Evolutionary conservation across 2,329 filamentous ascomycete genomes (phyloP).

Genomic region (Diaporthe vaccinii): DNA sequence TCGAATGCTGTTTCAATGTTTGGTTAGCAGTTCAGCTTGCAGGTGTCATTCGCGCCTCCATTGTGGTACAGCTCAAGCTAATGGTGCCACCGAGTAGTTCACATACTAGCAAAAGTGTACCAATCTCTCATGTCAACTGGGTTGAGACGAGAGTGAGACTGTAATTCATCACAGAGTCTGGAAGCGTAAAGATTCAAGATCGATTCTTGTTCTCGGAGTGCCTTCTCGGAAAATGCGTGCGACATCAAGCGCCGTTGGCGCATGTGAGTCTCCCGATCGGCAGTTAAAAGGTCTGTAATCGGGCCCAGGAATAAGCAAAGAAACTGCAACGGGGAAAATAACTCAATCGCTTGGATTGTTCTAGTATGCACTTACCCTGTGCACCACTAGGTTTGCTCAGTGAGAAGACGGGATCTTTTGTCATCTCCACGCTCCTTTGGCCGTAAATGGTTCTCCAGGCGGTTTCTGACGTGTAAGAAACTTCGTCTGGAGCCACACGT

Average conservation of each 20-base stretch:
- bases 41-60: neutral
- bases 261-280: conserved; percentile 5
- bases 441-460: conserved; percentile 19
- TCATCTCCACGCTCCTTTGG: neutral
- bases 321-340: neutral
- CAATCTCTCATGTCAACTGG: conserved; percentile 2
- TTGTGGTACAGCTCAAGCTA: neutral
- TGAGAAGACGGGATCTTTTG: neutral
- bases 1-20: neutral
- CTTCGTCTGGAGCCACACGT: neutral
- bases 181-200: neutral
- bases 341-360: no score
- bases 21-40: neutral
- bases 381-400: conserved; percentile 5
- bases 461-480: conserved; percentile 7
- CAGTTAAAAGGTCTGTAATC: neutral
- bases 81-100: neutral
- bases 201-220: neutral
- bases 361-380: neutral
- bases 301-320: neutral
- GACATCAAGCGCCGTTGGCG: conserved; percentile 1
- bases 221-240: conserved; percentile 7
- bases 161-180: neutral
- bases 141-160: neutral
- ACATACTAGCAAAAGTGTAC: conserved; percentile 13